These are phyloP conservation scores for Alternaria sp. DNA, from an alignment of 2,329 filamentous ascomycete genomes.

Conservation along the genomic window DNA sequence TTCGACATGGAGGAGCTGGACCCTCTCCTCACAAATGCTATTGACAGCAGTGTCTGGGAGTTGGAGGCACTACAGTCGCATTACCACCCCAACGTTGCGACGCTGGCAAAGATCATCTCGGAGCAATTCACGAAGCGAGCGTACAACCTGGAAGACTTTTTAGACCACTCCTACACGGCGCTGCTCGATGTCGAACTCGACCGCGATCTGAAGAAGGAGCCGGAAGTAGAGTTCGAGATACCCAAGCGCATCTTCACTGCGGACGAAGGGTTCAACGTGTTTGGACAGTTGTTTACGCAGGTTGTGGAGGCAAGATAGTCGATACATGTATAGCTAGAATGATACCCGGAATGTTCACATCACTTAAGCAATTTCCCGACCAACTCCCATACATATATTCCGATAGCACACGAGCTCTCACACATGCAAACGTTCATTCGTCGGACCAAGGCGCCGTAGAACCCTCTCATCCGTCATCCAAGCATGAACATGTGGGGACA, in stretches of 20 bases:
- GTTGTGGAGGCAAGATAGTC: conserved; percentile 37
- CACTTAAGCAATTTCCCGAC: neutral
- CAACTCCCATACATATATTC: neutral
- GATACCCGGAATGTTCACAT: conserved; percentile 3
- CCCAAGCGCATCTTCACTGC: conserved; percentile 77
- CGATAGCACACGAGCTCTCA: neutral
- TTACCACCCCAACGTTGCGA: conserved; percentile 96
- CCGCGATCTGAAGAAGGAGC: conserved; percentile 83
- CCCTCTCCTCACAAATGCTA: conserved; percentile 82
- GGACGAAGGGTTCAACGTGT: conserved; percentile 38
- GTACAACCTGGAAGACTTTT: conserved; percentile 95
- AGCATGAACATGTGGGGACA: neutral
- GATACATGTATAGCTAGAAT: neutral
- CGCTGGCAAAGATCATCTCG: conserved; percentile 88
- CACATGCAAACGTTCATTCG: neutral
- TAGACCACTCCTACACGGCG: conserved; percentile 91
- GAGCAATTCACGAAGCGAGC: conserved; percentile 97
- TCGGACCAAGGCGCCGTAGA: neutral
- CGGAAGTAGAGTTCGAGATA: conserved; percentile 92
- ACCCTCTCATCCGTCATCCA: neutral
- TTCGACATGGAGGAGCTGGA: conserved; percentile 79
- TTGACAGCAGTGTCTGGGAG: conserved; percentile 96
- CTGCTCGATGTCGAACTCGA: conserved; percentile 83
- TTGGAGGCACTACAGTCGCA: conserved; percentile 88
- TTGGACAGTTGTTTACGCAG: conserved; percentile 42